Base-by-base conservation (phyloP, 2,329 filamentous ascomycete genomes). In the Bisporella sp. region DNA sequence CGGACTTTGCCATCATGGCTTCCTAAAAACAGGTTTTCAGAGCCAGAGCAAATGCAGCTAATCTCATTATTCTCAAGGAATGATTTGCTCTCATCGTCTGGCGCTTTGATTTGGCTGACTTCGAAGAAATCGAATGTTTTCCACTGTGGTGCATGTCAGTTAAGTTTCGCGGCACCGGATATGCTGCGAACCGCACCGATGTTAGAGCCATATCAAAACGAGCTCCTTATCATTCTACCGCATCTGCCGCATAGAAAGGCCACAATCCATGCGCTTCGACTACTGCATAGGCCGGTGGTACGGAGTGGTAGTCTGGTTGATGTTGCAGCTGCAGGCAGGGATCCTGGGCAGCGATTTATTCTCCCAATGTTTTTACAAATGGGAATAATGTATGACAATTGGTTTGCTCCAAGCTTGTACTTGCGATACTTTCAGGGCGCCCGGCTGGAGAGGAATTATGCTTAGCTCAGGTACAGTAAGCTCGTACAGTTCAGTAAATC, bases 121-220 rank as follows among this genome's bases (percentile, higher is more conserved):
- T 96, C 89, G 80, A 99, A 97, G 84, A 99, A 99, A 78, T 95
- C 91, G 75, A 99, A 99, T 61, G 87, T 85, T 87, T 96, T 96
- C 92, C 93, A 97, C 92, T 66, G 41, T 31, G 21, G 21, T 21
- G 21, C 21, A 37, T 31, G 30, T 45, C 30, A 31, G 21, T 45
- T 45, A 45, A 30, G 8, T 30, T 8, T 21, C 9, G 42, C 30
- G 28, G 30, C n/a, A 8, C 9, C 31, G n/a, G 31, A 7, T 31
- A 9, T 11, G 6, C 13, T 11, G 9, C 6, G 2, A 28, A 42
- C 9, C 42, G 30, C 31, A 45, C 42, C 28, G 42, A 45, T 2
- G 13, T 45, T 30, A 45, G 30, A 9, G 42, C 42, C 42, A 45
- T 45, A 6, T 45, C 30, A 45, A 30, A 6, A 7, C 8, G 31